Conservation (phyloP, 768 basidiomycete species). For the Hysterangium stoloniferum region DNA sequence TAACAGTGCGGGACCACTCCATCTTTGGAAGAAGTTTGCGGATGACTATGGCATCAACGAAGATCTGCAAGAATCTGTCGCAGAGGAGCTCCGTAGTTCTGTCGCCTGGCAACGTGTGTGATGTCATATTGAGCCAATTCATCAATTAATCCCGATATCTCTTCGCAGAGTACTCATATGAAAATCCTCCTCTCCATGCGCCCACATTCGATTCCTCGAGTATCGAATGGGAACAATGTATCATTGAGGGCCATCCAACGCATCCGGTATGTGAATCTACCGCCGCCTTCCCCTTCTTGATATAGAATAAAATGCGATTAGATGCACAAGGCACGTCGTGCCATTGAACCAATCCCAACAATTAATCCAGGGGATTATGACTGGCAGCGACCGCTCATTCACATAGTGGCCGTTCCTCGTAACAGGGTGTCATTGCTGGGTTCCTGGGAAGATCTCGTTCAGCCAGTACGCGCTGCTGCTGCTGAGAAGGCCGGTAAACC, state of each 20-base stretch:
- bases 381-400: constrained; percentile 47
- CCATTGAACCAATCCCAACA: constrained; percentile 17
- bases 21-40: constrained; percentile 6
- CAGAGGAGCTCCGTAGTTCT: constrained; percentile 40
- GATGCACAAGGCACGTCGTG: constrained; percentile 50
- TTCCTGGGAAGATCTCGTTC: constrained; percentile 32
- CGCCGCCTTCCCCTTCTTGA: background rate
- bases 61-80: constrained; percentile 33
- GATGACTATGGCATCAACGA: background rate
- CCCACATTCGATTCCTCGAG: constrained; percentile 34
- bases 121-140: background rate
- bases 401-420: constrained; percentile 37
- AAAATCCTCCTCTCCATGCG: constrained; percentile 31
- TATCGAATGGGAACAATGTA: constrained; percentile 52
- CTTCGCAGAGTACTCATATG: constrained; percentile 30
- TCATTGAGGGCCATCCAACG: constrained; percentile 52
- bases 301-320: constrained; percentile 22
- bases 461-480: constrained; percentile 4
- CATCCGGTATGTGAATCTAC: constrained; percentile 38
- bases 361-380: constrained; percentile 20
- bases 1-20: constrained; percentile 3
- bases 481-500: background rate
- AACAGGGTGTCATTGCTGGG: constrained; percentile 34
- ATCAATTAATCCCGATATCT: background rate
- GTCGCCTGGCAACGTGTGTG: constrained; percentile 38